Base-by-base conservation (phyloP, 768 basidiomycete genomes). In the Saitozyma sp. region DNA sequence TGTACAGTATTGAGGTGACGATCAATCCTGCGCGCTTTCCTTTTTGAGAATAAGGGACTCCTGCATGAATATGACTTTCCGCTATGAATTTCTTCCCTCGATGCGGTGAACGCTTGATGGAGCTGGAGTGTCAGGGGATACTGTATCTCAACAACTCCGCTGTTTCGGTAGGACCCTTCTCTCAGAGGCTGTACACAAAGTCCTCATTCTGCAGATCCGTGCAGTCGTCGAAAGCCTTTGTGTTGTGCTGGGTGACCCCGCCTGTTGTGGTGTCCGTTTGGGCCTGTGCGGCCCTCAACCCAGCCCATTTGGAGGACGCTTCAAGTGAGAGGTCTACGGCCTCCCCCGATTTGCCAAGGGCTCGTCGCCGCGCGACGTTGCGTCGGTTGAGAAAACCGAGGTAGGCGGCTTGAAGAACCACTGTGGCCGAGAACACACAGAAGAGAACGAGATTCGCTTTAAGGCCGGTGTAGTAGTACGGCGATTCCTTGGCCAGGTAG, bases 151-250 rank as follows among this genome's bases (percentile, higher is more conserved):
- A n/a, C n/a, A n/a, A n/a, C n/a, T n/a, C n/a, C n/a, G n/a, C n/a
- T n/a, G n/a, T n/a, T n/a, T n/a, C n/a, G n/a, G n/a, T n/a, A n/a
- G n/a, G n/a, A n/a, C n/a, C n/a, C n/a, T n/a, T n/a, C n/a, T n/a
- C n/a, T n/a, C n/a, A n/a, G n/a, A n/a, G n/a, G n/a, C n/a, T n/a
- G 56, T 71, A 71, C 14, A 69, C 58, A 46, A 72, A 75, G 50
- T 72, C 70, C 56, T 70, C 71, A 56, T 75, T 75, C 62, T 75
- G 56, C 19, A 64, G 55, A 59, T 75, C 73, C 8, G 67, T 64
- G 2, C 66, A 10, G 52, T 68, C 67, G 45, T 56, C 40, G 49
- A 64, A 64, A 17, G 64, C 64, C 11, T 65, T 54, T 14, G 50
- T 46, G 60, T 65, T 65, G 39, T 56, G 50, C 17, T 59, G 49